Base-by-base conservation (phyloP, 2,329 filamentous ascomycete species). In the Fusarium paranaense region DNA sequence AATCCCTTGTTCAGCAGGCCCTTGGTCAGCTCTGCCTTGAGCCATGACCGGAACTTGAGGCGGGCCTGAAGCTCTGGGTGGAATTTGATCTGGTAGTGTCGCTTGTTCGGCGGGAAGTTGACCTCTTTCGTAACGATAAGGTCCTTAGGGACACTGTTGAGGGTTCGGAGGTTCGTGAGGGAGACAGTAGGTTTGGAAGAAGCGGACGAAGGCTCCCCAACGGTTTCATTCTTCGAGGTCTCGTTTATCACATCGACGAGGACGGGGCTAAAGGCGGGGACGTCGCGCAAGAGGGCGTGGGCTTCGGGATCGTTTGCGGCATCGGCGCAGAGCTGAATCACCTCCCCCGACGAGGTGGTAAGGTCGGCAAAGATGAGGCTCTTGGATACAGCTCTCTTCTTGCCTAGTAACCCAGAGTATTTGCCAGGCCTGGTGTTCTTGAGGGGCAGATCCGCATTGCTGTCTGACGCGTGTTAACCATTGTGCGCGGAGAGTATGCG, bases 61-160 rank as follows among this genome's bases (percentile, higher is more conserved):
- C 95, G 90, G 1, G 92, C 83, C 25, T 90, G 89, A 6, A 98
- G 85, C 22, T 88, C 83, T 9, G 84, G 81, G 64, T 95, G 91
- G 63, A 94, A 96, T 33, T 95, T 91, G 52, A 99, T 87, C 77
- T 98, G 95, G 20, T 98, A 84, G 82, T 98, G 94, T 25, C 97
- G 91, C 66, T 93, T 89, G 58, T 93, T 89, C 0, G 92, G 90
- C 0, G 93, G 88, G 78, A 97, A 98, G 0, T 91, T 87, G 2
- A 93, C 93, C 57, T 93, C 91, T 18, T 91, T 85, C 2, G 92
- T 93, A 71, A 97, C 90, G 68, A 97, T 92, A 66, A 97, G 91
- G 71, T 95, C 90, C 50, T 89, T 89, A 0, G 83, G 80, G 2
- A 83, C 76, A 9, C 73, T 78, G 58, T 84, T 84, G 7, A 84